Percentiles rank a stretch among this genome's conserved stretches.
Conservation (phyloP, 345 rosid genomes). For the Mallotus nudiflorus region DNA sequence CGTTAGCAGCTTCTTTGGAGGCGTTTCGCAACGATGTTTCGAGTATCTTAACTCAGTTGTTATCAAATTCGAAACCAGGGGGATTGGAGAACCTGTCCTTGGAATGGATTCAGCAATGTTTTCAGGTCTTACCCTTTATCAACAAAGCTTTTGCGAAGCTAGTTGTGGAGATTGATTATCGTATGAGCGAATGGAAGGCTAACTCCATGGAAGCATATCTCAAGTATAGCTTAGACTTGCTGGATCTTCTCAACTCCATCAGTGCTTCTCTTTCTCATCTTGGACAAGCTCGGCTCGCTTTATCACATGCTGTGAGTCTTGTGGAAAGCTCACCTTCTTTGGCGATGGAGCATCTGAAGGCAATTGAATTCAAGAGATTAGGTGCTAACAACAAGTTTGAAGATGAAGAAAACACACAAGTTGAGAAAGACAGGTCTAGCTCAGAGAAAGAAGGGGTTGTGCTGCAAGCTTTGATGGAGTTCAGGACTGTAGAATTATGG, state of each 20-base stretch:
- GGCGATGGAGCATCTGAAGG: constrained; percentile 37
- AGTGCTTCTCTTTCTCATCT: constrained; percentile 46
- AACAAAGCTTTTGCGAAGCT: constrained; percentile 56
- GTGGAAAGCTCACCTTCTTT: constrained; percentile 38
- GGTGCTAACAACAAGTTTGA: constrained; percentile 18
- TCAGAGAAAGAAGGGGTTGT: constrained; percentile 42
- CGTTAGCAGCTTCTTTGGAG: constrained; percentile 33
- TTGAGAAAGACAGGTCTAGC: constrained; percentile 11
- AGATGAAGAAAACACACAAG: constrained; percentile 9
- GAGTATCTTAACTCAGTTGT: constrained; percentile 28
- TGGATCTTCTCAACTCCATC: constrained; percentile 50
- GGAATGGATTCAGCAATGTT: constrained; percentile 44
- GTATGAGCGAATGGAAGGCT: constrained; percentile 46
- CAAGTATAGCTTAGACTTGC: constrained; percentile 41
- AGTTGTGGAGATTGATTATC: constrained; percentile 47
- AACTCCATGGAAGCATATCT: constrained; percentile 45
- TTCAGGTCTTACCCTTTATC: constrained; percentile 39
- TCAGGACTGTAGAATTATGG: constrained; percentile 47
- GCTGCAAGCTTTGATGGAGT: constrained; percentile 42
- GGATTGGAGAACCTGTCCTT: constrained; percentile 36
- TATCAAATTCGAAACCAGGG: constrained; percentile 24
- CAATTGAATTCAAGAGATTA: constrained; percentile 22
- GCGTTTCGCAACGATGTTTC: constrained; percentile 41
- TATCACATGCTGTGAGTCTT: constrained; percentile 46
- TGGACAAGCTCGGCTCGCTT: constrained; percentile 40